Conservation (phyloP, 164 flowering plant genomes). For the Magnolia changhungtana region DNA sequence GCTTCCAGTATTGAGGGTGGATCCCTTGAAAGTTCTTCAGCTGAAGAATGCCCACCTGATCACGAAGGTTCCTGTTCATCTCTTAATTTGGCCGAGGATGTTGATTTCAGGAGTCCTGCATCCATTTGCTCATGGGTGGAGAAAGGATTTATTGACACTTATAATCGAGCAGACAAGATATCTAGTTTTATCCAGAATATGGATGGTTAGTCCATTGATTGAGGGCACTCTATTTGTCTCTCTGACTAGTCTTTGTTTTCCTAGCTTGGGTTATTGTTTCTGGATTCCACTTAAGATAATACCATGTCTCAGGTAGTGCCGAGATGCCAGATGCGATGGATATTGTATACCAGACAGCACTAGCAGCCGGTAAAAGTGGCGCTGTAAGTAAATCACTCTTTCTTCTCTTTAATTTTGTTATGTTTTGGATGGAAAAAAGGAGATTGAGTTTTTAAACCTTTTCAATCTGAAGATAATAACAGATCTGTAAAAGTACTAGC, state of each 20-base stretch:
- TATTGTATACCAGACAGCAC: constrained; percentile 39
- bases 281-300: not conserved
- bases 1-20: constrained; percentile 14
- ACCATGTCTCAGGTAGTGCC: constrained; percentile 26
- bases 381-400: constrained; percentile 37
- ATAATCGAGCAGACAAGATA: constrained; percentile 41
- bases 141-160: constrained; percentile 38
- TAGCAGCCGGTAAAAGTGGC: constrained; percentile 36
- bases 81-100: constrained; percentile 4
- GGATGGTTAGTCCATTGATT: constrained; percentile 34
- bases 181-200: constrained; percentile 25
- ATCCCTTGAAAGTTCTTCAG: constrained; percentile 20
- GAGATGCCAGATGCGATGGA: constrained; percentile 61
- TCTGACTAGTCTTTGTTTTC: not conserved
- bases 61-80: constrained; percentile 7
- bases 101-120: constrained; percentile 33
- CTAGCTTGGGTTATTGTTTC: not conserved
- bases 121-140: constrained; percentile 40
- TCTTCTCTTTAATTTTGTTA: not conserved
- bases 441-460: not conserved
- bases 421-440: not conserved
- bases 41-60: constrained; percentile 10
- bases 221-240: not conserved
- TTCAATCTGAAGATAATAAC: not conserved
- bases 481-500: not conserved